Base-by-base conservation (phyloP, 73 alveolate species). In the Paramecium sexaurelia region DNA sequence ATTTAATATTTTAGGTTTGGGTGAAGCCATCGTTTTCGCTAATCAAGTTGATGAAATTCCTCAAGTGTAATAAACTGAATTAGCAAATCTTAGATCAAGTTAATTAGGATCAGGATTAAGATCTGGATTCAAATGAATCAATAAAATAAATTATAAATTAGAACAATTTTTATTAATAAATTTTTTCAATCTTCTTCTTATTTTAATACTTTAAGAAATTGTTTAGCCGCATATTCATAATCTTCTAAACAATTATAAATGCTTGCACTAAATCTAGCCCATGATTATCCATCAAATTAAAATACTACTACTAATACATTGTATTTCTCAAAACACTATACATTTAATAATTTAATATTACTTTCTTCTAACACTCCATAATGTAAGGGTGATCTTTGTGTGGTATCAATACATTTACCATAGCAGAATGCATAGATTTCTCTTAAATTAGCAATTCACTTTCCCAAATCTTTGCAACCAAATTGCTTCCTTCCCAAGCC, bases 1-100 rank as follows among this genome's bases (percentile, higher is more conserved):
- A 11, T 22, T 41, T 11, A 41, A 45, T 5, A 78, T 43, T 27
- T 39, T 78, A 78, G 90, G 90, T 24, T 45, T 39, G 47, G 90
- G 90, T 29, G 90, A 78, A 78, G 68, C 90, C n/a, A 40, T 78
- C 17, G 90, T 78, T 20, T 78, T 78, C 41, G 68, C 90, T 39
- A 45, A 78, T 8, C 43, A 61, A 61, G 43, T 61, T 6, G 83
- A 61, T 61, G 83, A 61, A 61, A 10, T 32, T 1, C 83, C 83
- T 13, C 83, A 26, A 11, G 39, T 61, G 9, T 61, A 61, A 61
- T 32, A 26, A 61, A 32, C 83, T 61, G 39, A 61, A 61, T 26
- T 61, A 32, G 83, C 32, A 51, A 51, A 51, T 51, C 67, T 51
- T 51, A 51, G 67, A 51, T 51, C 67, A 51, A 51, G 67, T 7